phyloP scores from a whole-genome alignment of 257 asterid species.

The Datura wrightii region DNA sequence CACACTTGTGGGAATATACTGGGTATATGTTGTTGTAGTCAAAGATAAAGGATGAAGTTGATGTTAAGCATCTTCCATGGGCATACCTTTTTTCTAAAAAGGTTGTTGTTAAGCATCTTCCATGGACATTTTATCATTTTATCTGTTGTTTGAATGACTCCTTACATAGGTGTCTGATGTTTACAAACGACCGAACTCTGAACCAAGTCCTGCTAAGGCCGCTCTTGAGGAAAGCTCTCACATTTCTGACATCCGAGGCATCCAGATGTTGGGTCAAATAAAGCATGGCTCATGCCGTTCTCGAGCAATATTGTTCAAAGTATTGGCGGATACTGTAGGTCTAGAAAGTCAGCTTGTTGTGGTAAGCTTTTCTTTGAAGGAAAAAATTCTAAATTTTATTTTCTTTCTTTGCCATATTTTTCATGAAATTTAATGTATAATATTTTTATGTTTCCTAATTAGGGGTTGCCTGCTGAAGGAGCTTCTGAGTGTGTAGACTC shows the following conservation, averaged over 20 bases:
- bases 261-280: constrained; percentile 92
- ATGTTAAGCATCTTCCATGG: constrained; percentile 15
- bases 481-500: constrained; percentile 83
- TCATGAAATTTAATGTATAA: constrained; percentile 27
- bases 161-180: constrained; percentile 81
- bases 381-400: neutral
- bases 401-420: constrained; percentile 34
- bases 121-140: neutral
- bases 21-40: neutral
- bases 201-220: constrained; percentile 76
- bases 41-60: neutral
- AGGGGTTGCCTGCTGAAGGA: constrained; percentile 98
- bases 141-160: constrained; percentile 35
- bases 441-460: constrained; percentile 38
- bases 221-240: constrained; percentile 68
- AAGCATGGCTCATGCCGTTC: constrained; percentile 93
- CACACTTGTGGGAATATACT: neutral
- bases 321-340: constrained; percentile 97
- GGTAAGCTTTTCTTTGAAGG: constrained; percentile 58
- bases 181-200: constrained; percentile 78
- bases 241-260: constrained; percentile 63
- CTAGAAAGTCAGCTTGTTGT: constrained; percentile 88
- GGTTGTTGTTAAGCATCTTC: neutral
- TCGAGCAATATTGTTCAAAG: constrained; percentile 92
- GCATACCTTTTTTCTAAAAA: neutral